These are phyloP conservation scores for Sugiyamaella japonica DNA, from an alignment of 1,139 yeast species.

Conservation along the genomic window DNA sequence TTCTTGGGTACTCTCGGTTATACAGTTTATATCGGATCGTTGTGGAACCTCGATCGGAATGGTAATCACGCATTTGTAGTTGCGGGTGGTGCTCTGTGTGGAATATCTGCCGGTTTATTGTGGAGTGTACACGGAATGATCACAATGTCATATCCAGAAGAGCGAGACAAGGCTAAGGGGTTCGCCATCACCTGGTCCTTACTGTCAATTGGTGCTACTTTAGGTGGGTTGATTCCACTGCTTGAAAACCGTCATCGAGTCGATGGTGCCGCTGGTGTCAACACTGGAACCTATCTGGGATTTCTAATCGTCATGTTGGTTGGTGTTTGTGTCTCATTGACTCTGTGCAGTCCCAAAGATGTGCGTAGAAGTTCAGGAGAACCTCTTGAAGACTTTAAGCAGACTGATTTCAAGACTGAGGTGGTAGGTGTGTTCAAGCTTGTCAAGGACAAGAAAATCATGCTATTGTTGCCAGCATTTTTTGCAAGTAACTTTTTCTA, in stretches of 20 bases:
- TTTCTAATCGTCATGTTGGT: slow-evolving; percentile 26
- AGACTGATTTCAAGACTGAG: slow-evolving; percentile 23
- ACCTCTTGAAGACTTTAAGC: slow-evolving; percentile 22
- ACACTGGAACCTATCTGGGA: slow-evolving; percentile 27
- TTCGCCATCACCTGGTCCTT: slow-evolving; percentile 26
- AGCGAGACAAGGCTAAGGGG: slow-evolving; percentile 23
- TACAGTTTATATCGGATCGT: slow-evolving; percentile 26
- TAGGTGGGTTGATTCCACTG: slow-evolving; percentile 26
- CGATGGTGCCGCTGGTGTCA: slow-evolving; percentile 24
- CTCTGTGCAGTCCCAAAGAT: slow-evolving; percentile 19
- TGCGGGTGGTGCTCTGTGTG: slow-evolving; percentile 27
- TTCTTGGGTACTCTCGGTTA: slow-evolving; percentile 27
- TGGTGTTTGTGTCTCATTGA: slow-evolving; percentile 21
- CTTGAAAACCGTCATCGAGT: slow-evolving; percentile 21
- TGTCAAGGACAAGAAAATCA: slow-evolving; percentile 24
- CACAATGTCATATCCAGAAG: slow-evolving; percentile 27
- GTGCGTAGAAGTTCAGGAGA: slow-evolving; percentile 23
- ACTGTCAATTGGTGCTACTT: slow-evolving; percentile 26
- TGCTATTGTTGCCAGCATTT: slow-evolving; percentile 26
- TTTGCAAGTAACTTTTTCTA: slow-evolving; percentile 27
- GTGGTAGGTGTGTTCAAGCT: slow-evolving; percentile 22
- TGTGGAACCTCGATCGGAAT: slow-evolving; percentile 24
- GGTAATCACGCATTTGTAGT: slow-evolving; percentile 26
- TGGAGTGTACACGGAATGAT: slow-evolving; percentile 30
- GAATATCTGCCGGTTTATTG: slow-evolving; percentile 27